Conservation (phyloP, 345 rosid genomes). For the Brassica rapa region DNA sequence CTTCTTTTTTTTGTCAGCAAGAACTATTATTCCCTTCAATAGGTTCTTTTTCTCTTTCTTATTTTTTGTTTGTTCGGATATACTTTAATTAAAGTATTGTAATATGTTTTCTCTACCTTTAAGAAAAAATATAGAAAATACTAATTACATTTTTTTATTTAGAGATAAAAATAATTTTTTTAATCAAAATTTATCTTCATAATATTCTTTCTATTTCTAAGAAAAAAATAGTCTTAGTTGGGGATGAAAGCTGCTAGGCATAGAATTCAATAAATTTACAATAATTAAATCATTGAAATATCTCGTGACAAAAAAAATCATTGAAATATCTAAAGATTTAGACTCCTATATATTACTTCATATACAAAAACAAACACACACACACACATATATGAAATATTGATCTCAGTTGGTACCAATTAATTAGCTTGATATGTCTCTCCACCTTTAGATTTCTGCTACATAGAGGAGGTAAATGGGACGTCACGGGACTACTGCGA, state of each 20-base stretch:
- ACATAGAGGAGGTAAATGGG: conserved; percentile 59
- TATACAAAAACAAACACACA: not conserved
- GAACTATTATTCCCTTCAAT: not conserved
- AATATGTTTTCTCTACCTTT: not conserved
- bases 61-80: not conserved
- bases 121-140: not conserved
- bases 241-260: not conserved
- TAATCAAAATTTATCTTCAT: not conserved
- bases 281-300: not conserved
- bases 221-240: not conserved
- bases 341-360: not conserved
- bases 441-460: conserved; percentile 55
- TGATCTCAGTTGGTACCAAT: not conserved
- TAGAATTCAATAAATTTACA: not conserved
- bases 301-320: no score
- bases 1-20: not conserved
- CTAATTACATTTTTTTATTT: not conserved
- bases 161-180: not conserved
- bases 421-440: not conserved
- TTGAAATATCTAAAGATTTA: not conserved
- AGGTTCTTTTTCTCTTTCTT: not conserved
- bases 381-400: not conserved
- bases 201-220: not conserved
- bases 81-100: not conserved
- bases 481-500: conserved; percentile 56